Evolutionary conservation across 2,329 filamentous ascomycete species (phyloP).

Genomic region (Venturia asperata): DNA sequence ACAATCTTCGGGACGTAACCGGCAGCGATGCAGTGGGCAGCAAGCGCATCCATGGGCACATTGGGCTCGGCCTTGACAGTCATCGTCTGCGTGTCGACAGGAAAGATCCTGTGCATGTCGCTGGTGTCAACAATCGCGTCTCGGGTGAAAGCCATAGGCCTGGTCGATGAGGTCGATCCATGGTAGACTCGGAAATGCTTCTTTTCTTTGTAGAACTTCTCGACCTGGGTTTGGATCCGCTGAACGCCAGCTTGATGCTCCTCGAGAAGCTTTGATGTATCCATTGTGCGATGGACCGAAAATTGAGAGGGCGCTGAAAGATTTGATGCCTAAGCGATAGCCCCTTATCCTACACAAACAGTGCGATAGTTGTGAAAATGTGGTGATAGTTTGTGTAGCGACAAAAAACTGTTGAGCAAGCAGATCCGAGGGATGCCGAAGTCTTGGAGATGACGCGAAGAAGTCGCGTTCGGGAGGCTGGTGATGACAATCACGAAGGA

Average conservation of each 20-base stretch:
- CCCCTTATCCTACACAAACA: neutral
- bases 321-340: neutral
- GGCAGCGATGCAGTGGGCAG: conserved; percentile 48
- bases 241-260: conserved; percentile 9
- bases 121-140: conserved; percentile 62
- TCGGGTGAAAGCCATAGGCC: conserved; percentile 39
- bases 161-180: conserved; percentile 69
- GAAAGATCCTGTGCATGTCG: conserved; percentile 53
- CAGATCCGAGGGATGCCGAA: conserved; percentile 8
- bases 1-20: conserved; percentile 58
- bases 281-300: neutral
- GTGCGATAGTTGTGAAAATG: neutral
- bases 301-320: neutral
- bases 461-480: neutral
- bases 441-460: conserved; percentile 3
- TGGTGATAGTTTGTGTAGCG: neutral
- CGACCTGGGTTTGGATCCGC: neutral
- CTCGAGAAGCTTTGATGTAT: neutral
- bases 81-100: conserved; percentile 46
- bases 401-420: neutral
- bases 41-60: conserved; percentile 59
- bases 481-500: neutral
- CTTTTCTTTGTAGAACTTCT: conserved; percentile 10
- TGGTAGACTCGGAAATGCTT: conserved; percentile 62
- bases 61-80: conserved; percentile 64